Conservation (phyloP, 805 yeast species). For the Metschnikowia chrysomelidarum region DNA sequence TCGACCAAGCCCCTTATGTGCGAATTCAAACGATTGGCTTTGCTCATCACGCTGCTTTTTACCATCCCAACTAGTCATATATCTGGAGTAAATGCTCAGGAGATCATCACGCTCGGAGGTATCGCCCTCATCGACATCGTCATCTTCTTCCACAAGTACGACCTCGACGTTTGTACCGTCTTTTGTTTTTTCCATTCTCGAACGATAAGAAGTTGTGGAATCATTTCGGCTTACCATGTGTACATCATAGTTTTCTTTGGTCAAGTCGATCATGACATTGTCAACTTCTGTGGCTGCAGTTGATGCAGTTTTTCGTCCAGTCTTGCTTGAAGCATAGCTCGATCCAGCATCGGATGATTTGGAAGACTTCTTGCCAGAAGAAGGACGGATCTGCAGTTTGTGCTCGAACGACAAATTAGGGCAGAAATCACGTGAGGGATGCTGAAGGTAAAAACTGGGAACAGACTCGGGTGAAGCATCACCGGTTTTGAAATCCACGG, state of each 20-base stretch:
- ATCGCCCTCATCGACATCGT: conserved; percentile 24
- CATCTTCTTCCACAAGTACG: conserved; percentile 41
- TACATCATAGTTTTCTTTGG: conserved; percentile 39
- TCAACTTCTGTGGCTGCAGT: conserved; percentile 33
- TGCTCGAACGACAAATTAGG: neutral
- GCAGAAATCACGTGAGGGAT: conserved; percentile 5
- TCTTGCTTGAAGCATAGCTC: conserved; percentile 32
- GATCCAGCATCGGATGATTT: conserved; percentile 18
- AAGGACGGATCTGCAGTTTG: neutral
- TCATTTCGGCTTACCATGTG: conserved; percentile 35
- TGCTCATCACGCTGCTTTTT: neutral
- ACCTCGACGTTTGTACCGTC: conserved; percentile 43
- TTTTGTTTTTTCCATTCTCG: conserved; percentile 37
- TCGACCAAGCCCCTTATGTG: neutral
- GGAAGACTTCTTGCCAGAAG: conserved; percentile 2
- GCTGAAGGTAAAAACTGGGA: conserved; percentile 5
- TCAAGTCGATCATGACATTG: conserved; percentile 42
- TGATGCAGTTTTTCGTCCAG: conserved; percentile 26
- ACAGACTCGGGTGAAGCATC: conserved; percentile 1
- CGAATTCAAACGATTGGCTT: neutral
- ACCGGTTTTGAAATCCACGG: conserved; percentile 35
- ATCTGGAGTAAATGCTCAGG: conserved; percentile 42
- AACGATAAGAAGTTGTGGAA: conserved; percentile 36
- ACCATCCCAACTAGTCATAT: conserved; percentile 22
- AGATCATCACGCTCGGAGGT: conserved; percentile 28